Evolutionary conservation across 192 early-diverging fungal species (phyloP).

Genomic region (Rhizoclosmatium globosum): DNA sequence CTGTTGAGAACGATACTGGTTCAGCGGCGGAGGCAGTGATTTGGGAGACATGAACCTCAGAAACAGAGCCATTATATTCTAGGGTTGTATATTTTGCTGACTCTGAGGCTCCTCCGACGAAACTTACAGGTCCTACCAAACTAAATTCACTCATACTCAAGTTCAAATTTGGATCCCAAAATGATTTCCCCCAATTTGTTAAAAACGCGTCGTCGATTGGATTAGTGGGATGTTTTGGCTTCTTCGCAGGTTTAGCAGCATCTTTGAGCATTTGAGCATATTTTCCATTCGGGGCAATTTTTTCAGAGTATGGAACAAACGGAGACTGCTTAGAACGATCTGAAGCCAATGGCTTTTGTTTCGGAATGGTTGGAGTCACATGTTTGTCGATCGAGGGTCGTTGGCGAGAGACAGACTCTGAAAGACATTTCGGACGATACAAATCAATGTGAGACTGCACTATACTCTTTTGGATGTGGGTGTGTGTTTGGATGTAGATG

Average conservation of each 20-base stretch:
- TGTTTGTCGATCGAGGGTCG: too few relatives aligned
- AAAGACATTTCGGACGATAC: too few relatives aligned
- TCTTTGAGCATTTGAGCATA: not conserved
- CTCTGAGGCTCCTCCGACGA: not conserved
- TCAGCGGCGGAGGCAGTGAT: too few relatives aligned
- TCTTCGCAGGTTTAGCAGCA: not conserved
- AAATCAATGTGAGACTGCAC: too few relatives aligned
- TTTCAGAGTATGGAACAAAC: not conserved
- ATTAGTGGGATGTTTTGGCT: not conserved
- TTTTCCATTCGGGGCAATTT: slow-evolving; percentile 1
- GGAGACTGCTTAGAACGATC: not conserved
- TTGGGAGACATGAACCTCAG: too few relatives aligned
- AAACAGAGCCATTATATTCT: not conserved
- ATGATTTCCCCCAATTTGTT: not conserved
- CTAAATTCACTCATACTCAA: slow-evolving; percentile 9
- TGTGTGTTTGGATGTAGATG: too few relatives aligned
- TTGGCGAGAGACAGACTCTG: too few relatives aligned
- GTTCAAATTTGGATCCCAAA: slow-evolving; percentile 10
- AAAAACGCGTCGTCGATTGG: not conserved
- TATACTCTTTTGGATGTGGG: too few relatives aligned
- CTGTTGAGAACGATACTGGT: not conserved
- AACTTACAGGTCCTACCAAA: not conserved
- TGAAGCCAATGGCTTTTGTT: too few relatives aligned
- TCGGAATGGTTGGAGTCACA: too few relatives aligned
- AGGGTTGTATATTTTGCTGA: not conserved